A percentile compares a stretch with the other conserved stretches of the same genome.
phyloP scores from a whole-genome alignment of 2,329 filamentous ascomycete genomes.

The Hypoxylon sp. region DNA sequence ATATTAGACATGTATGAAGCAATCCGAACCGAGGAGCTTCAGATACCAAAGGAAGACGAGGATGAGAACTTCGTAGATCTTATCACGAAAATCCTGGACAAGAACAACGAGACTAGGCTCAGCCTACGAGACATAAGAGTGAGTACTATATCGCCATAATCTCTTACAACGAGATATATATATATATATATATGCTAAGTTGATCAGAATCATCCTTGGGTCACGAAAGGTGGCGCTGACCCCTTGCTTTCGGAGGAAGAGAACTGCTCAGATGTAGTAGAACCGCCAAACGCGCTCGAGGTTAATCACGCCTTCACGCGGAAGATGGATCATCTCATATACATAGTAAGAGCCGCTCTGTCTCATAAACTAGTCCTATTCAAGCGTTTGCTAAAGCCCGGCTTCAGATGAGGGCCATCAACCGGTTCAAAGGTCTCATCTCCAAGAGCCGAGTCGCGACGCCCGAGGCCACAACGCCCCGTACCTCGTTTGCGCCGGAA shows the following conservation, averaged over 20 bases:
- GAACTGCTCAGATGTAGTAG: slow-evolving; percentile 84
- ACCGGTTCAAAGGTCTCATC: slow-evolving; percentile 84
- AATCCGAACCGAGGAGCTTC: slow-evolving; percentile 77
- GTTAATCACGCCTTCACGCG: slow-evolving; percentile 90
- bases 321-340: slow-evolving; percentile 87
- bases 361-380: slow-evolving; percentile 3
- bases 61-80: slow-evolving; percentile 79
- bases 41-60: slow-evolving; percentile 71
- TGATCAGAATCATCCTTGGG: slow-evolving; percentile 87
- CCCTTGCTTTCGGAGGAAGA: slow-evolving; percentile 83
- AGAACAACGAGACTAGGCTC: slow-evolving; percentile 85
- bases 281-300: slow-evolving; percentile 89
- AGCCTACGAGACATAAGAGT: slow-evolving; percentile 85
- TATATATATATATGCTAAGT: slow-evolving; percentile 39
- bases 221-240: slow-evolving; percentile 83
- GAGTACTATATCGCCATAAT: slow-evolving; percentile 54
- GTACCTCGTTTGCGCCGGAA: slow-evolving; percentile 36
- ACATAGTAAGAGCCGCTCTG: slow-evolving; percentile 68
- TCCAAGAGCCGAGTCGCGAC: slow-evolving; percentile 57
- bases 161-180: no score
- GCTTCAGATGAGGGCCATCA: slow-evolving; percentile 85
- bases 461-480: slow-evolving; percentile 53
- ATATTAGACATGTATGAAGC: slow-evolving; percentile 91
- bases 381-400: slow-evolving; percentile 24
- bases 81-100: slow-evolving; percentile 80